Conservation (phyloP, 805 yeast species). For the Metschnikowia cubensis region DNA sequence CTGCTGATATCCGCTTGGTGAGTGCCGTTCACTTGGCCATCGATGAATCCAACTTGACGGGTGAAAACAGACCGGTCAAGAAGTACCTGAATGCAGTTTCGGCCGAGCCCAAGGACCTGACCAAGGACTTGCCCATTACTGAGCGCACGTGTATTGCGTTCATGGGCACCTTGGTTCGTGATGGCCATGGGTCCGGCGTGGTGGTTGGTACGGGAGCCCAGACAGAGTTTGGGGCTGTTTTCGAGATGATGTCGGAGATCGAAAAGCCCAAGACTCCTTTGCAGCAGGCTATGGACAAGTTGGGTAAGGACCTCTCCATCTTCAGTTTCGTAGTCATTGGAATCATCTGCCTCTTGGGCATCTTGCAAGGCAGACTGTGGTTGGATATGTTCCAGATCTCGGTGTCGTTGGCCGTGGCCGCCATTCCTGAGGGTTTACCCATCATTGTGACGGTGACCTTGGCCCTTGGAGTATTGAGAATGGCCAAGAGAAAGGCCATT, state of each 20-base stretch:
- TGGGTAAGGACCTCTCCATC: constrained; percentile 85
- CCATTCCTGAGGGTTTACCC: constrained; percentile 98
- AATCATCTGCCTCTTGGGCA: constrained; percentile 84
- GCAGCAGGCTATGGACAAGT: constrained; percentile 90
- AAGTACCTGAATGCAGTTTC: constrained; percentile 51
- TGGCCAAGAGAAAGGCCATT: constrained; percentile 93
- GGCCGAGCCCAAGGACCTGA: constrained; percentile 11
- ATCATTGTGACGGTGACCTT: constrained; percentile 96
- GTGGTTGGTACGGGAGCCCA: constrained; percentile 86
- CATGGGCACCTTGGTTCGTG: constrained; percentile 97
- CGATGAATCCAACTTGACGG: constrained; percentile 94
- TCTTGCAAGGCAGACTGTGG: constrained; percentile 91
- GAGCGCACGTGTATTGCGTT: constrained; percentile 79
- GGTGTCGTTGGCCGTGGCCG: constrained; percentile 97
- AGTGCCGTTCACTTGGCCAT: constrained; percentile 76
- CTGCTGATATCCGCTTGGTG: constrained; percentile 86
- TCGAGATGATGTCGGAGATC: constrained; percentile 90
- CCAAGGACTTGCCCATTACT: constrained; percentile 49
- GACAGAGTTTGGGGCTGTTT: constrained; percentile 93
- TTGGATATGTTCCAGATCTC: constrained; percentile 97
- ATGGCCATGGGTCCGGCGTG: constrained; percentile 91
- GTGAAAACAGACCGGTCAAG: constrained; percentile 86
- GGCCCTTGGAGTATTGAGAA: constrained; percentile 92
- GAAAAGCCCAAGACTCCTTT: constrained; percentile 98
- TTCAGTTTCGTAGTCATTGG: constrained; percentile 87